Conservation (phyloP, 2,329 filamentous ascomycete genomes). For the Pseudocercospora musae region DNA sequence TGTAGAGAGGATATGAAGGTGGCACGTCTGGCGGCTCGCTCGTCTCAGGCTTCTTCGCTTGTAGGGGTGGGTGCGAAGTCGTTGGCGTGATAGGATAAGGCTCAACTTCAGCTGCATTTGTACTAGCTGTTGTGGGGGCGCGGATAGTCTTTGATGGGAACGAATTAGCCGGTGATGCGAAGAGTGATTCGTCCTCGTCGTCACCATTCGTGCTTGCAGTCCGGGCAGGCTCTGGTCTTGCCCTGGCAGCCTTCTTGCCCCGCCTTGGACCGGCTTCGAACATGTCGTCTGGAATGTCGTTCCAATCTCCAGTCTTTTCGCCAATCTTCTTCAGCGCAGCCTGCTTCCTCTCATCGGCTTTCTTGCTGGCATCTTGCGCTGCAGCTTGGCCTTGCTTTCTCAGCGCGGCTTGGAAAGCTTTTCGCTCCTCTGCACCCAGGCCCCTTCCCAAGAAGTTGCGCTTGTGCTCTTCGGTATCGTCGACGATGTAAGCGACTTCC, state of each 20-base stretch:
- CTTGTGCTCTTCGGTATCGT: slow-evolving; percentile 71
- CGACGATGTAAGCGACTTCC: slow-evolving; percentile 72
- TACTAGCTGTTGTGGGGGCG: slow-evolving; percentile 16
- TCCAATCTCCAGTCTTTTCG: slow-evolving; percentile 31
- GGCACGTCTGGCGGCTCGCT: slow-evolving; percentile 37
- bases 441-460: slow-evolving; percentile 52
- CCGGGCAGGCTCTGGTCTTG: slow-evolving; percentile 13
- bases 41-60: slow-evolving; percentile 5
- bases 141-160: slow-evolving; percentile 14
- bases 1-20: slow-evolving; percentile 70
- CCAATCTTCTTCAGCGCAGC: slow-evolving; percentile 48
- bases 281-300: slow-evolving; percentile 37
- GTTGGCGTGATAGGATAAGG: slow-evolving; percentile 47
- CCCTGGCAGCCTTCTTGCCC: slow-evolving; percentile 16
- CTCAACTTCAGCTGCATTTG: slow-evolving; percentile 11
- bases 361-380: slow-evolving; percentile 45
- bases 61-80: slow-evolving; percentile 47
- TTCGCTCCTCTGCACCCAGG: slow-evolving; percentile 56
- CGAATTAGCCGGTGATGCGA: slow-evolving; percentile 26
- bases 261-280: slow-evolving; percentile 21
- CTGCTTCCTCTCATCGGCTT: slow-evolving; percentile 51
- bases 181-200: slow-evolving; percentile 31
- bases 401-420: slow-evolving; percentile 58
- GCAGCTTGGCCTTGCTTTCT: slow-evolving; percentile 54
- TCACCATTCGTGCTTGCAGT: slow-evolving; percentile 11